Base-by-base conservation (phyloP, 495 filamentous ascomycete species). In the Penicillium cataractarum region DNA sequence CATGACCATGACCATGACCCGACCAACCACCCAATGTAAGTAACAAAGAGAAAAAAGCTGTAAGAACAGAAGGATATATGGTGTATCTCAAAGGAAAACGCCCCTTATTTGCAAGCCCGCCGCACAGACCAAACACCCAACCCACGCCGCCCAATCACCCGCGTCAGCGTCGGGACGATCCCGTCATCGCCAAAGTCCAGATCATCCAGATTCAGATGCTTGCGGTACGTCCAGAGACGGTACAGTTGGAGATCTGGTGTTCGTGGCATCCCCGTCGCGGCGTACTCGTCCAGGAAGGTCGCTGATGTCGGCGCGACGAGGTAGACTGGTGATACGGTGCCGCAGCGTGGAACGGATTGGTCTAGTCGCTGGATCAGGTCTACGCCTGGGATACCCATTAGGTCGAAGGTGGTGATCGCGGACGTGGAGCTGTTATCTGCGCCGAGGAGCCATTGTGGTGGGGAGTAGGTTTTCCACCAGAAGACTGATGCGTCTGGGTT, bases 401-500 rank as follows among this genome's bases (percentile, higher is more conserved):
- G 76, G 69, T 97, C 92, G 13, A 75, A 76, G 0, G 92, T 97
- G n/a, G 74, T 76, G 49, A 94, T 75, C 77, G 60, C 61, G n/a
- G 22, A 31, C 32, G 29, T 59, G 27, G 26, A 51, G 31, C 83
- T 84, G 62, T 87, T 87, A 67, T 89, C 89, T 9, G 89, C 85
- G 59, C 93, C 92, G 26, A 98, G 80, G 19, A 99, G 81, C 93
- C 95, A 98, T 22, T 90, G 87, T 0, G 95, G 95, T 7, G 95
- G 95, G 64, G 88, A 90, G 74, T 99, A 99, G 0, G 96, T 98
- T 69, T 96, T 97, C 95, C 95, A 99, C 93, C 93, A 99, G 56
- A 96, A 82, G 4, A 90, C 90, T 12, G 71, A 74, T 13, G 89
- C 82, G 6, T 83, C 85, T n/a, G 86, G 84, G 54, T 85, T 80